Evolutionary conservation across 176 grass and related monocot genomes (phyloP).

Genomic region (Rhipidocladum racemiflorum): DNA sequence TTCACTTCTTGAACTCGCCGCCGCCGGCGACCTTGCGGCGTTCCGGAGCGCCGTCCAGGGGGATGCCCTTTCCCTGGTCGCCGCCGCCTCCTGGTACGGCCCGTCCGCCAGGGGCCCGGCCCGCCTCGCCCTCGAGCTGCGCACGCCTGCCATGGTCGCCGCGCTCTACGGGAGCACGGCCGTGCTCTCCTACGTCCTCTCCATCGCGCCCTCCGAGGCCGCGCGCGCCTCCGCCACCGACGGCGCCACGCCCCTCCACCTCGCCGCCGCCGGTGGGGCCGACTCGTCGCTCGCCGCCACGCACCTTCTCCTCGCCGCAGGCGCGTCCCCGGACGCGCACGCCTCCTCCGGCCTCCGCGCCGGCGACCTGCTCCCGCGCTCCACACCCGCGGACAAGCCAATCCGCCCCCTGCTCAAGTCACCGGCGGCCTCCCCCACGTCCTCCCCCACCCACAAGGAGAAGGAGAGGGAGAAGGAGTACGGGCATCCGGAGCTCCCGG

Average conservation of each 20-base stretch:
- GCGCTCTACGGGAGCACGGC: conserved; percentile 42
- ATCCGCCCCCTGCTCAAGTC: conserved; percentile 19
- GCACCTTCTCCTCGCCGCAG: conserved; percentile 37
- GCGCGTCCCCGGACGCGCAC: conserved; percentile 25
- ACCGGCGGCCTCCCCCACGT: background rate
- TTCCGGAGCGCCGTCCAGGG: conserved; percentile 45
- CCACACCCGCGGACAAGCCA: background rate
- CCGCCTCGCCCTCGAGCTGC: conserved; percentile 47
- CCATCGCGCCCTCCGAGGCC: conserved; percentile 43
- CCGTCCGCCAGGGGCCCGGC: conserved; percentile 16
- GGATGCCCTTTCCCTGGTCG: conserved; percentile 19
- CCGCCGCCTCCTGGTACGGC: conserved; percentile 46
- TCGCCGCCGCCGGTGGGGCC: conserved; percentile 46
- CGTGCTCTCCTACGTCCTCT: conserved; percentile 54
- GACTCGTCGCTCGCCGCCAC: conserved; percentile 14
- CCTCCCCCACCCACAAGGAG: background rate
- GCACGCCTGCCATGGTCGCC: conserved; percentile 68
- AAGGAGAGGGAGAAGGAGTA: conserved; percentile 45
- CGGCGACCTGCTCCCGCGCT: conserved; percentile 35
- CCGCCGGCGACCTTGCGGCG: conserved; percentile 43
- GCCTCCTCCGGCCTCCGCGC: conserved; percentile 30
- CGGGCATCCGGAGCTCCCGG: conserved; percentile 48
- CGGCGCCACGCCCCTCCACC: conserved; percentile 57
- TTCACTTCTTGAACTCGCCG: conserved; percentile 55
- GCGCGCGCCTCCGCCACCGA: conserved; percentile 43